Evolutionary conservation across 2,329 filamentous ascomycete genomes (phyloP), one percentile per base, ranked within the genome.

Genomic region (Thyridium curvatum): DNA sequence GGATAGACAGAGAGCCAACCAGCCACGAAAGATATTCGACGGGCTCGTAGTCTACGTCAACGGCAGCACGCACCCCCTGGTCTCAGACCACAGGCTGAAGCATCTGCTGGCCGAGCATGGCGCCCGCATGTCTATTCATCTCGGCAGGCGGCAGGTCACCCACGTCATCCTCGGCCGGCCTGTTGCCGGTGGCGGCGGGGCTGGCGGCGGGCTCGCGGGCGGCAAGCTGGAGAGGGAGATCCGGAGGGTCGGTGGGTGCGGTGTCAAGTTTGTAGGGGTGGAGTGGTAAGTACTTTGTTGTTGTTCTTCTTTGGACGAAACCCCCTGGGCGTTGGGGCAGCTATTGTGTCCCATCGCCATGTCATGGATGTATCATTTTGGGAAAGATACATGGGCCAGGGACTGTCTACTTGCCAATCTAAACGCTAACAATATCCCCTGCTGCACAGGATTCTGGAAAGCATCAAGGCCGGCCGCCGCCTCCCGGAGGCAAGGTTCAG

Each of bases 31-130:
- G 34, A 74, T 94, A 38, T 90, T 96, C 56, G 63, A 75, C 33
- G 77, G 80, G 13, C 71, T 89, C 16, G 81, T 77, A 37, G 74
- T 95, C 51, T 93, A 91, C 63, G 75, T 96, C 60, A 95, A 95
- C 60, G 89, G 89, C 44, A 90, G 85, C 48, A 94, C 88, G 3
- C 74, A 81, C 43, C 89, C 90, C 2, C 61, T 79, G 17, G 75
- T 95, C 45, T 94, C 86, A 12, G 90, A 96, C 59, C 86, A 94
- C 65, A 84, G 78, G 56, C 74, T 96, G 41, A 94, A 93, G 67
- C 80, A 82, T 40, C 60, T 94, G 13, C 72, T 96, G 30, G 77
- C 74, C 5, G 71, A 79, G 41, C 79, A 94, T 54, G 91, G 90
- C 15, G 91, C 79, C 1, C 69, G 64, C 32, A 69, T 87, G 49